Evolutionary conservation across 371 early-diverging fungal species (phyloP), one percentile per base, ranked within the genome.

Genomic region (Lichtheimia ramosa): DNA sequence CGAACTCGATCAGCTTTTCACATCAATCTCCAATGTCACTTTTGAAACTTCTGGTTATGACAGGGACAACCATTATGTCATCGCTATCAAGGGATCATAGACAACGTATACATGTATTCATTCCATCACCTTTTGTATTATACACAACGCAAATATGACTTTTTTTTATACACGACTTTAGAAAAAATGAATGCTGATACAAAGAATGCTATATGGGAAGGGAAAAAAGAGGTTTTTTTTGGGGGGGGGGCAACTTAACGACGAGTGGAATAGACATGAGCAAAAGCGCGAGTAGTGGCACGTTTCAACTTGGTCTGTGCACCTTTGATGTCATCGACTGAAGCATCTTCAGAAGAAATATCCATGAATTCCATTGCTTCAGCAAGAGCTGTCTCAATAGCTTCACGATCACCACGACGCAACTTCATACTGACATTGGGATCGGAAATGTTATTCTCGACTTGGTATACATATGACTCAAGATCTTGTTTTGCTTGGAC

Each of bases 221-320:
- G 46, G 18, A 20, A 6, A 14, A 21, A 10, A 6, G 46, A 6
- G 16, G 4, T n/a, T n/a, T n/a, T n/a, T n/a, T n/a, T n/a, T n/a
- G n/a, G n/a, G n/a, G n/a, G n/a, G n/a, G n/a, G n/a, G n/a, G n/a
- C 14, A 3, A 42, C 48, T 78, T 78, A 78, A 68, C 79, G 79
- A 58, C 79, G 79, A 61, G 70, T 71, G 58, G 75, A 75, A 73
- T 91, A 84, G 56, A 88, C 74, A 73, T 81, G 74, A 56, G 82
- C 83, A 70, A 92, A 90, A 60, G 87, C 92, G 69, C 88, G 88
- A 78, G 86, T 87, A 68, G 85, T 84, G 64, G 83, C 79, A 71
- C 89, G 87, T 85, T 97, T 93, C 63, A 97, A 85, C 83, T 96
- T 95, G 83, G 94, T 89, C 82, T 95, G 91, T 68, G 91, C 87